Evolutionary conservation across 169 alveolate species (phyloP).

Genomic region (Pseudocohnilembus persalinus): DNA sequence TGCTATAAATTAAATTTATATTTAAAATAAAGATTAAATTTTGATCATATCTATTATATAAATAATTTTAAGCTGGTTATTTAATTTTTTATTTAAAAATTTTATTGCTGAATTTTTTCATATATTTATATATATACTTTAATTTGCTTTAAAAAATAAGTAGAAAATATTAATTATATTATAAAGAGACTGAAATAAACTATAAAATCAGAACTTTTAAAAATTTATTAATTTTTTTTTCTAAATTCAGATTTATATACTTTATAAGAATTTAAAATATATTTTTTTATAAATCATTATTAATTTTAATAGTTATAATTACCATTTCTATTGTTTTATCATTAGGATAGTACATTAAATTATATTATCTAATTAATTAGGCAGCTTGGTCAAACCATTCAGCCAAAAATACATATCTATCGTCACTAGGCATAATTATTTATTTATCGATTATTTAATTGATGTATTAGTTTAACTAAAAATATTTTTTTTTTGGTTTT

Average conservation of each 20-base stretch:
- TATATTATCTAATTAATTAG: conserved; percentile 66
- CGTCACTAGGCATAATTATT: conserved; percentile 24
- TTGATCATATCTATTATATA: not conserved
- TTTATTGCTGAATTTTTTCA: not conserved
- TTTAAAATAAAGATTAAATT: too few species aligned
- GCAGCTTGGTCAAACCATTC: conserved; percentile 87
- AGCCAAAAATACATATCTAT: conserved; percentile 72
- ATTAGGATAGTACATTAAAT: conserved; percentile 71
- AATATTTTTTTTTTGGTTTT: too few species aligned
- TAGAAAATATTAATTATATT: too few species aligned
- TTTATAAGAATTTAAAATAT: too few species aligned
- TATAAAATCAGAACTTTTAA: not conserved
- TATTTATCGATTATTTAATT: not conserved
- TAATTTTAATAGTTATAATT: too few species aligned
- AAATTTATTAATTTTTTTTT: too few species aligned
- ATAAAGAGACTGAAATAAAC: not conserved
- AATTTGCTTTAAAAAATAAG: too few species aligned
- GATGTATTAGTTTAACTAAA: not conserved
- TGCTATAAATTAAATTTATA: conserved; percentile 28
- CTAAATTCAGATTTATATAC: too few species aligned
- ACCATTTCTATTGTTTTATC: conserved; percentile 85
- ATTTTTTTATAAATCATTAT: too few species aligned
- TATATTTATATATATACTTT: too few species aligned
- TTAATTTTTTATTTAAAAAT: not conserved
- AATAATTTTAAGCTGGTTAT: not conserved